Evolutionary conservation across 2,329 filamentous ascomycete species (phyloP).

Genomic region (Apiospora malaysiana): DNA sequence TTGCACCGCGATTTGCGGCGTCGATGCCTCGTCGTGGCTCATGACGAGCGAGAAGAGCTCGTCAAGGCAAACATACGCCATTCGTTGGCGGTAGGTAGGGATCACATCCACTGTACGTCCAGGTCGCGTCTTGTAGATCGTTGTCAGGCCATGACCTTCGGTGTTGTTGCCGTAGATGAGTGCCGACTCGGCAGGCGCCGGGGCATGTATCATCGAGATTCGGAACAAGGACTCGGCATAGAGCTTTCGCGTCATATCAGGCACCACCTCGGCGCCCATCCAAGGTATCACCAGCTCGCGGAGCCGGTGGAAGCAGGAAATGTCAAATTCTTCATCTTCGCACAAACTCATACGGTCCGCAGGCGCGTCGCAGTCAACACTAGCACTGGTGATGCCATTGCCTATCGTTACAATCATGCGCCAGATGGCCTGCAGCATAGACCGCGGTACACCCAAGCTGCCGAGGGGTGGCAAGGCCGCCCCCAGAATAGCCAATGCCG

Average conservation of each 20-base stretch:
- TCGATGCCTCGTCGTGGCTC: conserved; percentile 48
- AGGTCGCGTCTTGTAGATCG: conserved; percentile 61
- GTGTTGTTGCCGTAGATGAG: conserved; percentile 57
- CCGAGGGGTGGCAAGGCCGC: conserved; percentile 67
- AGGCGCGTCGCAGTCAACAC: conserved; percentile 62
- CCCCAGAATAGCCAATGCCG: conserved; percentile 71
- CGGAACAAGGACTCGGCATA: conserved; percentile 81
- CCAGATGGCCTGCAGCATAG: conserved; percentile 69
- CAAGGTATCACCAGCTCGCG: conserved; percentile 75
- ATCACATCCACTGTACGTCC: conserved; percentile 75
- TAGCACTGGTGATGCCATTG: conserved; percentile 72
- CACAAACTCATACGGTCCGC: conserved; percentile 55
- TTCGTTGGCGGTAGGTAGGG: conserved; percentile 69
- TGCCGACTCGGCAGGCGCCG: conserved; percentile 58
- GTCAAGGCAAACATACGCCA: conserved; percentile 81
- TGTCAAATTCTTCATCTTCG: conserved; percentile 82
- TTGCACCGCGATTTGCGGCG: conserved; percentile 47
- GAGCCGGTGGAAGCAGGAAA: conserved; percentile 72
- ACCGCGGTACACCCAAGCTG: conserved; percentile 51
- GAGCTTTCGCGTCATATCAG: conserved; percentile 68
- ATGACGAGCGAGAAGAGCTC: conserved; percentile 76
- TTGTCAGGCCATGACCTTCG: conserved; percentile 49
- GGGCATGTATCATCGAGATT: conserved; percentile 79
- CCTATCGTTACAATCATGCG: conserved; percentile 67
- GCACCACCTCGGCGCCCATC: conserved; percentile 69